Conservation (phyloP, 352 stramenopile genomes). For the Pythium sukuiense region DNA sequence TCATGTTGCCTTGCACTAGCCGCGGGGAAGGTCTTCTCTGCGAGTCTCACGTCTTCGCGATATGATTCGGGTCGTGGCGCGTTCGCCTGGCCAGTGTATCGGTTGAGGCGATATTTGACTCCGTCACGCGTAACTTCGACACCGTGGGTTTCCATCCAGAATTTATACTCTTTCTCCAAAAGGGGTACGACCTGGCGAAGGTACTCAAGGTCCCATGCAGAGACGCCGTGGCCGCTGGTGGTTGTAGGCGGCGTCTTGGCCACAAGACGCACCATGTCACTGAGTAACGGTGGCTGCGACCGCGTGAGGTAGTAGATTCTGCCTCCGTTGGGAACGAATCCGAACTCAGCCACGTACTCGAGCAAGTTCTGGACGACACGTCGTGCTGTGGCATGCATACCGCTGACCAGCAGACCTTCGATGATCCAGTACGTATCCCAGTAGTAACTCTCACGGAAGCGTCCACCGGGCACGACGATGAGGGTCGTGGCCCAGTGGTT, state of each 20-base stretch:
- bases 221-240: neutral
- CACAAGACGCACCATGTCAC: conserved; percentile 37
- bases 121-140: conserved; percentile 20
- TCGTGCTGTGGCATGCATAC: conserved; percentile 43
- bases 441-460: conserved; percentile 75
- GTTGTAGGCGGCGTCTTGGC: neutral
- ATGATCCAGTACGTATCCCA: conserved; percentile 81
- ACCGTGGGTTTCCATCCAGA: conserved; percentile 35
- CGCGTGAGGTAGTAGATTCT: conserved; percentile 66
- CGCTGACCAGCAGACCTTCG: conserved; percentile 45
- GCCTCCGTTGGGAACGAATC: conserved; percentile 61
- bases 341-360: conserved; percentile 46
- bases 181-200: conserved; percentile 24
- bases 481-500: conserved; percentile 19
- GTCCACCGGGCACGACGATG: conserved; percentile 46
- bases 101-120: conserved; percentile 34
- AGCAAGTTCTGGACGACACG: conserved; percentile 55
- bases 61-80: conserved; percentile 58
- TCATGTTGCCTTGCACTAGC: neutral
- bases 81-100: conserved; percentile 27
- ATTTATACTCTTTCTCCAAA: conserved; percentile 43
- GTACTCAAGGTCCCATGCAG: conserved; percentile 26
- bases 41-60: conserved; percentile 36
- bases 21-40: conserved; percentile 2
- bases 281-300: conserved; percentile 60